phyloP scores from a whole-genome alignment of 2,329 filamentous ascomycete genomes.

The Sporothrix brunneoviolacea region DNA sequence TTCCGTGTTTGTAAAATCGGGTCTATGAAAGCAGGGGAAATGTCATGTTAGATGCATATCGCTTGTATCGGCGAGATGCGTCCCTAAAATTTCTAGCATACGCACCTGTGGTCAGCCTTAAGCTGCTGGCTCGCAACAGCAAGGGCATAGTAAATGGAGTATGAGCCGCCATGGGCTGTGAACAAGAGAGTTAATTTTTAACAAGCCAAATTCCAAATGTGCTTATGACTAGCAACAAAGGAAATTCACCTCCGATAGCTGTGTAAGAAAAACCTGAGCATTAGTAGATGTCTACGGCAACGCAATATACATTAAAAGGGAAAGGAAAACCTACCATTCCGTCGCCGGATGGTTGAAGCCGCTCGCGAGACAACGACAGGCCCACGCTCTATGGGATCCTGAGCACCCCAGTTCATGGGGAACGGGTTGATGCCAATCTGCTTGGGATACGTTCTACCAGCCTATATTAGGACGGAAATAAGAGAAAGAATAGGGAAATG shows the following conservation, averaged over 20 bases:
- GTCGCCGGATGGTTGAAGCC: slow-evolving; percentile 66
- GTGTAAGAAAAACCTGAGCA: neutral
- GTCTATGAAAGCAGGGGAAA: slow-evolving; percentile 34
- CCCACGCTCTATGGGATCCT: slow-evolving; percentile 67
- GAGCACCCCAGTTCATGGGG: slow-evolving; percentile 77
- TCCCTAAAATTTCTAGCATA: neutral
- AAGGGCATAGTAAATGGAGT: slow-evolving; percentile 91
- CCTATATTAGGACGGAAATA: neutral
- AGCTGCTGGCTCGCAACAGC: slow-evolving; percentile 89
- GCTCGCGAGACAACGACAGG: slow-evolving; percentile 81
- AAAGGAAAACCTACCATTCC: slow-evolving; percentile 57
- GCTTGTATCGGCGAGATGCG: no score
- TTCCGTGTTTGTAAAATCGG: slow-evolving; percentile 70
- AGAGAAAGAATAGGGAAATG: no score
- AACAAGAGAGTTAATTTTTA: slow-evolving; percentile 25
- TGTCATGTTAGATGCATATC: neutral
- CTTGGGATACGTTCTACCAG: slow-evolving; percentile 70
- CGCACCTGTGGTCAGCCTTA: slow-evolving; percentile 61
- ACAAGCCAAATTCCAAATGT: no score
- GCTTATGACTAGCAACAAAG: neutral
- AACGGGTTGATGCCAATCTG: slow-evolving; percentile 93
- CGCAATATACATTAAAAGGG: slow-evolving; percentile 17
- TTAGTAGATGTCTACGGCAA: slow-evolving; percentile 11
- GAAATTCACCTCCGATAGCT: slow-evolving; percentile 19
- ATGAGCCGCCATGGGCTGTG: slow-evolving; percentile 68